A percentile compares a stretch with the other conserved stretches of the same genome.
Evolutionary conservation across 306 rosid species (phyloP).

Genomic region (Fagus crenata): DNA sequence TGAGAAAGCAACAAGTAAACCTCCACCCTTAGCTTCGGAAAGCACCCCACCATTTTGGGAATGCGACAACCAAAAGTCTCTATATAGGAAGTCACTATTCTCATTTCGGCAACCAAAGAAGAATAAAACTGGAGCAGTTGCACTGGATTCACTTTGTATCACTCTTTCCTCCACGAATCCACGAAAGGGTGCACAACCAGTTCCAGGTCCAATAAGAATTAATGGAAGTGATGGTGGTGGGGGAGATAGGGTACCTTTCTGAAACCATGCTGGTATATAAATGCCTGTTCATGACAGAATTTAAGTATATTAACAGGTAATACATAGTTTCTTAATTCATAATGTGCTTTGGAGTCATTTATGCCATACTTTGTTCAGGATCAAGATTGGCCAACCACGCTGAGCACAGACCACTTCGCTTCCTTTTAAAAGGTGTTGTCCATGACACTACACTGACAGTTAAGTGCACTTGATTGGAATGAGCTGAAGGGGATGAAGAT

Average conservation of each 20-base stretch:
- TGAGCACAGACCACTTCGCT: conserved; percentile 74
- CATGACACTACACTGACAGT: conserved; percentile 75
- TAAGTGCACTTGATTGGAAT: conserved; percentile 80
- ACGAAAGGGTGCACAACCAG: conserved; percentile 89
- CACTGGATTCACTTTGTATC: conserved; percentile 44
- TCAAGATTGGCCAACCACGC: conserved; percentile 79
- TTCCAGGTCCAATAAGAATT: conserved; percentile 88
- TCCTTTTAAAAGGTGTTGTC: conserved; percentile 86
- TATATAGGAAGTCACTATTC: conserved; percentile 69
- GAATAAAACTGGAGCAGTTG: conserved; percentile 72
- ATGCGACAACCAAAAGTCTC: conserved; percentile 73
- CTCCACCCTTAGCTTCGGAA: conserved; percentile 79
- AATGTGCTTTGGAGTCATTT: background rate
- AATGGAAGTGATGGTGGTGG: conserved; percentile 83
- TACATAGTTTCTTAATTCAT: background rate
- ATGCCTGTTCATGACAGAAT: conserved; percentile 43
- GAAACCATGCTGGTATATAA: conserved; percentile 69
- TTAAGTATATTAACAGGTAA: conserved; percentile 16
- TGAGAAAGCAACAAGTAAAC: conserved; percentile 84
- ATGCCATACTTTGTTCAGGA: conserved; percentile 54
- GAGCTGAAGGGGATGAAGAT: conserved; percentile 68
- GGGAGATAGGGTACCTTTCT: conserved; percentile 74
- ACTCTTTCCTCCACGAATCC: conserved; percentile 89
- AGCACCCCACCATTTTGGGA: conserved; percentile 59
- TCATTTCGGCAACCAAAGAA: conserved; percentile 84